A percentile compares a stretch with the other conserved stretches of the same genome.
phyloP scores from a whole-genome alignment of 805 yeast genomes.

The Nakazawaea wyomingensis region DNA sequence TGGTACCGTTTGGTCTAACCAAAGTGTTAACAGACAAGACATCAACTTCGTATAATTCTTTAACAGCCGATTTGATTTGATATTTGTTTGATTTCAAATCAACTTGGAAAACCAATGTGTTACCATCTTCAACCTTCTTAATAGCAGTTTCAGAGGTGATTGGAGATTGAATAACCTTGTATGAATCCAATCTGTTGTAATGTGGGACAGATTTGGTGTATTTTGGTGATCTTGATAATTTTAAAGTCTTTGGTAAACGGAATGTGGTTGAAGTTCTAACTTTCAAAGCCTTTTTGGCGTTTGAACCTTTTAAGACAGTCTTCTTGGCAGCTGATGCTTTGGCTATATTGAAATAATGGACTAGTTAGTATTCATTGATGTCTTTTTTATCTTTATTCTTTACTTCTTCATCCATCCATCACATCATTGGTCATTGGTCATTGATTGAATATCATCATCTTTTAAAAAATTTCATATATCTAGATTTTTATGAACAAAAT shows the following conservation, averaged over 20 bases:
- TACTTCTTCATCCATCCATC: too few relatives aligned
- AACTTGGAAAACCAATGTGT: conserved; percentile 98
- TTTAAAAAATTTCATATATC: too few relatives aligned
- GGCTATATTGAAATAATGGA: conserved; percentile 28
- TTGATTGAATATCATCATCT: too few relatives aligned
- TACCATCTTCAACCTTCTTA: conserved; percentile 99
- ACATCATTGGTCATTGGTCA: too few relatives aligned
- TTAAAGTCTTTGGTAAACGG: conserved; percentile 96
- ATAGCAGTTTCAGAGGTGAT: conserved; percentile 97
- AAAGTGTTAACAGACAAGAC: conserved; percentile 92
- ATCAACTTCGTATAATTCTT: conserved; percentile 97
- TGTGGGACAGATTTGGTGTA: conserved; percentile 97
- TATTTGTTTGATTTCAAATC: conserved; percentile 95
- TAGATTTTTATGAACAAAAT: too few relatives aligned
- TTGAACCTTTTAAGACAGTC: conserved; percentile 97
- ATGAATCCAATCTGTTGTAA: conserved; percentile 93
- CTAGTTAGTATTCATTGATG: not conserved
- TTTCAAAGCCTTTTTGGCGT: conserved; percentile 84
- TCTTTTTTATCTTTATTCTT: too few relatives aligned
- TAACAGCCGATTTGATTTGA: conserved; percentile 97
- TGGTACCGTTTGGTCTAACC: conserved; percentile 98
- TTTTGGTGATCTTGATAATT: conserved; percentile 90
- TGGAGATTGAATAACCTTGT: conserved; percentile 91
- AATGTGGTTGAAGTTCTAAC: conserved; percentile 93
- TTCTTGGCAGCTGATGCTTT: conserved; percentile 98